Conservation (phyloP, 148 eudicot genomes). For the Camellia granthamiana region DNA sequence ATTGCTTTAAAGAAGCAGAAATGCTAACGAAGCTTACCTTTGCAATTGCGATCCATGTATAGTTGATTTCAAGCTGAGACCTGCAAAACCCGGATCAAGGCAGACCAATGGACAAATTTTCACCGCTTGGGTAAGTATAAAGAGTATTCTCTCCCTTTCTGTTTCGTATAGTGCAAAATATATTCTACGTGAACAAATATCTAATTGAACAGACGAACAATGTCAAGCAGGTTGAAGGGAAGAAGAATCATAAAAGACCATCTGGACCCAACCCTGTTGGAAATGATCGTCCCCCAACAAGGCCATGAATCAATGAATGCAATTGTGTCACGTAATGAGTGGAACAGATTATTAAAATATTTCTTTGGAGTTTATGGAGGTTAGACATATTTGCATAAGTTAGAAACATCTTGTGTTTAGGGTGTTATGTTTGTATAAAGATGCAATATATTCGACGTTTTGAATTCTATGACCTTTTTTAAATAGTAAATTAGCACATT, state of each 20-base stretch:
- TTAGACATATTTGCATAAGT: slow-evolving; percentile 9
- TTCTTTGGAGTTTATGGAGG: slow-evolving; percentile 15
- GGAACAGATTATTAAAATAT: slow-evolving; percentile 21
- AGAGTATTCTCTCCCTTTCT: background rate
- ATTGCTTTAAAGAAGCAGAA: background rate
- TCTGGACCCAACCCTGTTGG: slow-evolving; percentile 67
- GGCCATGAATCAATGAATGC: slow-evolving; percentile 33
- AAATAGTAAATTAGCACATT: background rate
- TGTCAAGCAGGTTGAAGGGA: slow-evolving; percentile 36
- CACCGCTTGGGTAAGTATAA: slow-evolving; percentile 34
- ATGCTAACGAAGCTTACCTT: slow-evolving; percentile 1
- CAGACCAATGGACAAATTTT: slow-evolving; percentile 12
- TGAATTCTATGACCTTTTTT: slow-evolving; percentile 5
- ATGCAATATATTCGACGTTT: slow-evolving; percentile 10
- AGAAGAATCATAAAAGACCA: slow-evolving; percentile 45
- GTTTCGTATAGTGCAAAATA: slow-evolving; percentile 1
- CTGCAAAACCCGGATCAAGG: slow-evolving; percentile 24
- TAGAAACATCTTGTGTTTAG: slow-evolving; percentile 17
- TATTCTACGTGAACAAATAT: background rate
- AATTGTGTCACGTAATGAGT: slow-evolving; percentile 16
- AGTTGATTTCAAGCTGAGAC: slow-evolving; percentile 37
- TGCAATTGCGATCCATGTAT: slow-evolving; percentile 16
- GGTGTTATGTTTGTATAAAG: slow-evolving; percentile 40
- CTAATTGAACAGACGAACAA: slow-evolving; percentile 16
- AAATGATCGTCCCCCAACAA: slow-evolving; percentile 54